phyloP scores from a whole-genome alignment of 768 basidiomycete species.

The Boletellus ananiceps region DNA sequence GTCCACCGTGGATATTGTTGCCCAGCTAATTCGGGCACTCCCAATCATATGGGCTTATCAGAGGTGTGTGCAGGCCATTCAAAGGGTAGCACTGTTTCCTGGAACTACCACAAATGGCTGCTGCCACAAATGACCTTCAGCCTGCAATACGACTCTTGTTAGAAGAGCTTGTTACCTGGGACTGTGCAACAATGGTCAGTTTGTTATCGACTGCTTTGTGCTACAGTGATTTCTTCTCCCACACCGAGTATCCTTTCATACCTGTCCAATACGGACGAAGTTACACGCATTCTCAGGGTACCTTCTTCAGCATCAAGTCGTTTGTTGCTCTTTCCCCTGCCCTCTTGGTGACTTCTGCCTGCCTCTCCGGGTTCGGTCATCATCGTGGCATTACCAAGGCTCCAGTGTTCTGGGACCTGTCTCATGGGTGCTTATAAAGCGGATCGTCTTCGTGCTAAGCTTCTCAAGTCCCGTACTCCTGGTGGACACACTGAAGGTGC shows the following conservation, averaged over 20 bases:
- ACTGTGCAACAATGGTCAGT: no score
- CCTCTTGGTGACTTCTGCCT: slow-evolving; percentile 2
- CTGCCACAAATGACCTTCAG: no score
- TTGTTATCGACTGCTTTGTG: background rate
- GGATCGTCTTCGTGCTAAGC: slow-evolving; percentile 10
- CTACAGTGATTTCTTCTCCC: background rate
- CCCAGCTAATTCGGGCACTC: no score
- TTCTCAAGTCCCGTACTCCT: background rate
- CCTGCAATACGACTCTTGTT: no score
- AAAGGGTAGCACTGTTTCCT: no score
- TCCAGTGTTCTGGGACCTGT: slow-evolving; percentile 4
- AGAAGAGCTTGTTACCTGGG: no score
- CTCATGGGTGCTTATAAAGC: slow-evolving; percentile 9
- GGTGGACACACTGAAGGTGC: no score
- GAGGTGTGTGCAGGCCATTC: no score
- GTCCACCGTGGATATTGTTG: no score
- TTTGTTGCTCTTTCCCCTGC: background rate
- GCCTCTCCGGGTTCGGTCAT: background rate
- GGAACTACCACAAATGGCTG: no score
- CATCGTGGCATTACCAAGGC: slow-evolving; percentile 4
- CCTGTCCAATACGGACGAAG: background rate
- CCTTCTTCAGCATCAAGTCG: slow-evolving; percentile 2
- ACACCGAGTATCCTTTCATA: background rate
- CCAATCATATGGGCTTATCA: no score
- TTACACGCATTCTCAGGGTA: background rate